A percentile compares a stretch with the other conserved stretches of the same genome.
phyloP scores from a whole-genome alignment of 2,329 filamentous ascomycete species.

The Endoconidiophora polonica region DNA sequence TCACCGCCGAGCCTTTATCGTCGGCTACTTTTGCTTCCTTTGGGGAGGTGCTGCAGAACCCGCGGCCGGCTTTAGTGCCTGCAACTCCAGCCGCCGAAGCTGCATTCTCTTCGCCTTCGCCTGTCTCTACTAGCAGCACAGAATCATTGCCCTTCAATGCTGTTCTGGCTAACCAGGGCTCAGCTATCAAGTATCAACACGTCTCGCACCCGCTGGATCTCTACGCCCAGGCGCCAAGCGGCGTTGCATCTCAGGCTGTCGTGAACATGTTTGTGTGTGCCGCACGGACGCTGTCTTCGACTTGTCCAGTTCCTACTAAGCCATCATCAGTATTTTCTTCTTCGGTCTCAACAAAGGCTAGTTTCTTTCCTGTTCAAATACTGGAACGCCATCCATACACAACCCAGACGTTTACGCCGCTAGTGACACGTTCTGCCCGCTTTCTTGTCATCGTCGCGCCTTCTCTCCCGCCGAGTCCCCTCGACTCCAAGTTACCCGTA shows the following conservation, averaged over 20 bases:
- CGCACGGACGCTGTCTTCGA: conserved; percentile 18
- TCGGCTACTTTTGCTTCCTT: conserved; percentile 56
- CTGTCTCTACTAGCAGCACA: not conserved
- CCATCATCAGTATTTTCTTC: conserved; percentile 12
- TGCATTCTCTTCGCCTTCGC: conserved; percentile 1
- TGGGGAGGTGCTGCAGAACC: conserved; percentile 68
- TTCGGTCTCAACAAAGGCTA: conserved; percentile 12
- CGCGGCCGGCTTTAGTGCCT: conserved; percentile 33
- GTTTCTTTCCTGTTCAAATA: conserved; percentile 46
- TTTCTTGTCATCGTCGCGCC: conserved; percentile 88
- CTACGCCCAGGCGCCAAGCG: conserved; percentile 49
- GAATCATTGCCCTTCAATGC: conserved; percentile 26
- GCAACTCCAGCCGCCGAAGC: conserved; percentile 9
- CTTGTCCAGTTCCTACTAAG: not conserved
- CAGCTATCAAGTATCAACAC: conserved; percentile 70
- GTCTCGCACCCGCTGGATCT: conserved; percentile 58
- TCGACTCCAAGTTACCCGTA: conserved; percentile 14
- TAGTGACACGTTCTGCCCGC: conserved; percentile 32
- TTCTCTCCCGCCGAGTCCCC: conserved; percentile 33
- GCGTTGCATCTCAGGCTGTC: conserved; percentile 38
- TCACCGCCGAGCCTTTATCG: conserved; percentile 51
- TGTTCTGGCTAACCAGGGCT: conserved; percentile 64
- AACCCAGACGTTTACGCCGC: conserved; percentile 78
- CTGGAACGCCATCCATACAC: conserved; percentile 90
- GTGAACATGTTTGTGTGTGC: conserved; percentile 84